A percentile compares a stretch with the other conserved stretches of the same genome.
phyloP scores from a whole-genome alignment of 2,329 filamentous ascomycete genomes.

The Colletotrichum neosansevieriae region DNA sequence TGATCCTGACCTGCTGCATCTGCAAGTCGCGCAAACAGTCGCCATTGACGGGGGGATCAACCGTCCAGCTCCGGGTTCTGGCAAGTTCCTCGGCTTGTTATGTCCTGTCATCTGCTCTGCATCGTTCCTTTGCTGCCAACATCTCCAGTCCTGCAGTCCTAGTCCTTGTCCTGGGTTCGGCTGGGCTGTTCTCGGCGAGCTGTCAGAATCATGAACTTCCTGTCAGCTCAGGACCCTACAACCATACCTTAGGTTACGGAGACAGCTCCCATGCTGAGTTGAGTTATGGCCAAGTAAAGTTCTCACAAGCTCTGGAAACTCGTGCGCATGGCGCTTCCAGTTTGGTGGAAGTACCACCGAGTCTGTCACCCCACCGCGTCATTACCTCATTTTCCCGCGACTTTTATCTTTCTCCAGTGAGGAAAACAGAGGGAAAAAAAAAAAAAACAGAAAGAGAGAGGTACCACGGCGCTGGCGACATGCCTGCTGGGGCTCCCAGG shows the following conservation, averaged over 20 bases:
- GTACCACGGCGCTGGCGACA: constrained; percentile 6
- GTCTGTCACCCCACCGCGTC: constrained; percentile 36
- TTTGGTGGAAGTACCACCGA: constrained; percentile 18
- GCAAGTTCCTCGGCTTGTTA: background rate
- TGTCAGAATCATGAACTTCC: constrained; percentile 22
- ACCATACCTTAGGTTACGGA: background rate
- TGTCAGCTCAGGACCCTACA: constrained; percentile 9
- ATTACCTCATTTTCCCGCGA: constrained; percentile 26
- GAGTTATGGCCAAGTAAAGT: background rate
- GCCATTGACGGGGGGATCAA: constrained; percentile 3
- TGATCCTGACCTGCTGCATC: background rate
- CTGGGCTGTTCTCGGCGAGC: constrained; percentile 29
- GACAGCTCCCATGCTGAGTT: background rate
- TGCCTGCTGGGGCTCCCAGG: constrained; percentile 22
- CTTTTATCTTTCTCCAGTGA: background rate
- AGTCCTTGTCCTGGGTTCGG: constrained; percentile 13
- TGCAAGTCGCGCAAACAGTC: background rate
- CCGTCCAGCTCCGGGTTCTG: constrained; percentile 1
- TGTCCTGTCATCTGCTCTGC: background rate
- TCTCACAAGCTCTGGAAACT: background rate
- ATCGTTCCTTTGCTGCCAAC: no score
- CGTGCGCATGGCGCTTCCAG: background rate
- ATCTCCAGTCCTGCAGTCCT: background rate
- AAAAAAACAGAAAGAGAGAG: no score
- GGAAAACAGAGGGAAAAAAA: background rate